A percentile compares a stretch with the other conserved stretches of the same genome.
These are phyloP conservation scores for Xylariales sp. DNA, from an alignment of 2,329 filamentous ascomycete genomes.

Conservation along the genomic window DNA sequence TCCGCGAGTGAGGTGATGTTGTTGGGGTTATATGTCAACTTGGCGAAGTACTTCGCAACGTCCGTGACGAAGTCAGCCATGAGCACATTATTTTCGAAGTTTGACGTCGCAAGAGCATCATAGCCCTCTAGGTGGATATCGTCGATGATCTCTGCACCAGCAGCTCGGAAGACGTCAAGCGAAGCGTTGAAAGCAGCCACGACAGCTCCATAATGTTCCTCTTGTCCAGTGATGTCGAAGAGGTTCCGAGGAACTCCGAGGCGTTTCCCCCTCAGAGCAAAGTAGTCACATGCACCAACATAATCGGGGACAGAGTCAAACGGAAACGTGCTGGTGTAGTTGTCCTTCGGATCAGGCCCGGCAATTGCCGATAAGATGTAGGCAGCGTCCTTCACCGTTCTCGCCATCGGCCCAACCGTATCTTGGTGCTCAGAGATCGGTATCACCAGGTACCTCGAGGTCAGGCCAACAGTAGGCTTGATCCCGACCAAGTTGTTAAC, in stretches of 20 bases:
- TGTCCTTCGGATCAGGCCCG: conserved; percentile 55
- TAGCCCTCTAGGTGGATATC: conserved; percentile 54
- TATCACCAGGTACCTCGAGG: conserved; percentile 57
- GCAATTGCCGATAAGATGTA: conserved; percentile 60
- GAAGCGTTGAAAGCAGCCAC: conserved; percentile 52
- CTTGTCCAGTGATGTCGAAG: conserved; percentile 30
- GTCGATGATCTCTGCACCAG: conserved; percentile 57
- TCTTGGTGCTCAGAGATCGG: conserved; percentile 63
- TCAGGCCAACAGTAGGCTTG: conserved; percentile 63
- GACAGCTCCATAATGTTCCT: conserved; percentile 15
- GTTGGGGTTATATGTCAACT: conserved; percentile 54
- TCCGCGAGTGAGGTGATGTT: conserved; percentile 47
- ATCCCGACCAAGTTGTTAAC: conserved; percentile 61
- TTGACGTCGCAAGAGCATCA: conserved; percentile 30
- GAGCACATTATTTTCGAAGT: conserved; percentile 39
- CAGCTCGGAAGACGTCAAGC: conserved; percentile 44
- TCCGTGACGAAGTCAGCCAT: conserved; percentile 55
- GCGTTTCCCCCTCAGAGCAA: conserved; percentile 49
- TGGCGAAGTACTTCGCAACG: conserved; percentile 50
- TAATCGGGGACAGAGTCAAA: conserved; percentile 53
- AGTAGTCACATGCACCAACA: conserved; percentile 49
- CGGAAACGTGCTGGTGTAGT: conserved; percentile 60
- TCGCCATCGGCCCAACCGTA: conserved; percentile 60
- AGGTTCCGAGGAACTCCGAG: conserved; percentile 62
- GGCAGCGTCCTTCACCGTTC: conserved; percentile 61